Evolutionary conservation across 441 rosid species (phyloP).

Genomic region (Populus hybrid): DNA sequence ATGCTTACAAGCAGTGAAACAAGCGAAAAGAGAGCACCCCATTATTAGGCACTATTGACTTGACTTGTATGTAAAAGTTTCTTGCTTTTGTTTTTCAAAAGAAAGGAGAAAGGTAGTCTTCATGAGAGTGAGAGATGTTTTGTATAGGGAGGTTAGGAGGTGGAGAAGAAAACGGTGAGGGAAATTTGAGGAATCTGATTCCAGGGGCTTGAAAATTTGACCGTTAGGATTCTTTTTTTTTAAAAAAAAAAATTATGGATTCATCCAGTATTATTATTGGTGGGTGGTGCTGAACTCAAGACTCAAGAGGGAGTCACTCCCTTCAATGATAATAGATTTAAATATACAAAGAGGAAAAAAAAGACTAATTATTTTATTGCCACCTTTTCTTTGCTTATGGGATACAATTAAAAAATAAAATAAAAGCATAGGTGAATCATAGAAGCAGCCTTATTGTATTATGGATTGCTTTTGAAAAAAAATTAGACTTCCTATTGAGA

Average conservation of each 20-base stretch:
- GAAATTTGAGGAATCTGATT: not conserved
- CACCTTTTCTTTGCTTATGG: not conserved
- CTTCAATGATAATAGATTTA: not conserved
- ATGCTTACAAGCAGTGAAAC: constrained; percentile 40
- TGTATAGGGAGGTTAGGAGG: not conserved
- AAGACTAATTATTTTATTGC: too few species aligned
- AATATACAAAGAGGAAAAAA: not conserved
- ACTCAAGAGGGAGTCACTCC: not conserved
- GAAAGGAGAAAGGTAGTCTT: not conserved
- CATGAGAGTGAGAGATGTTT: not conserved
- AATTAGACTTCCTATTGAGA: too few species aligned
- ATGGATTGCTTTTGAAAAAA: too few species aligned
- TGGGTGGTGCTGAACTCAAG: not conserved
- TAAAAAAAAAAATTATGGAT: not conserved
- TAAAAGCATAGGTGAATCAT: too few species aligned
- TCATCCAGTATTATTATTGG: not conserved
- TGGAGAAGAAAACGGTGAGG: not conserved
- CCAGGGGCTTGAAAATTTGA: constrained; percentile 20
- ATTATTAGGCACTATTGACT: constrained; percentile 22
- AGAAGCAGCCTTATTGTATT: too few species aligned
- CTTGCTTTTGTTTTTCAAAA: not conserved
- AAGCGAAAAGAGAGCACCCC: constrained; percentile 44
- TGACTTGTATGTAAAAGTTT: constrained; percentile 16
- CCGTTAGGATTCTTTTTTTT: constrained; percentile 33
- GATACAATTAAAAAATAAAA: too few species aligned